Percentiles rank a stretch among this genome's conserved stretches.
Conservation (phyloP, 169 alveolate species). For the Plasmodium gaboni region DNA sequence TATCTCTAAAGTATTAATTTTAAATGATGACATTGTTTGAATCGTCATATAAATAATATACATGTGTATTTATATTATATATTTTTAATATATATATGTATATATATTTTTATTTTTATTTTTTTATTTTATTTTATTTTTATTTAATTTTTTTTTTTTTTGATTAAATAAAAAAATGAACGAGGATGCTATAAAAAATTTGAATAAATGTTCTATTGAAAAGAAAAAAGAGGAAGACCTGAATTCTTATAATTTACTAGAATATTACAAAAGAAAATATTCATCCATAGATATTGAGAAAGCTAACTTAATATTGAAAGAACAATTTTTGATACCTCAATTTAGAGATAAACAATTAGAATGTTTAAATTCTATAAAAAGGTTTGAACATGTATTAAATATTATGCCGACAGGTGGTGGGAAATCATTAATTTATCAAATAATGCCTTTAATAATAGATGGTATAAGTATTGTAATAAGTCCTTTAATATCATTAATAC, state of each 20-base stretch:
- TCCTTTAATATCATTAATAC: slow-evolving; percentile 96
- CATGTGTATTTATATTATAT: too few relatives aligned
- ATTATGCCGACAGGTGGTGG: slow-evolving; percentile 99
- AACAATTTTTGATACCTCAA: slow-evolving; percentile 68
- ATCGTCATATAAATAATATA: too few relatives aligned
- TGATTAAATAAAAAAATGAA: too few relatives aligned
- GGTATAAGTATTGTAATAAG: slow-evolving; percentile 95
- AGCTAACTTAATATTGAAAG: slow-evolving; percentile 28
- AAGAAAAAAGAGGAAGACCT: not conserved
- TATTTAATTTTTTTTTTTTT: too few relatives aligned
- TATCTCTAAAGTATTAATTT: too few relatives aligned
- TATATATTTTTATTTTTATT: too few relatives aligned
- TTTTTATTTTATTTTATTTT: too few relatives aligned
- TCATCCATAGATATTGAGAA: slow-evolving; percentile 34
- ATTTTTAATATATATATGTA: too few relatives aligned
- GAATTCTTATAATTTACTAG: slow-evolving; percentile 6
- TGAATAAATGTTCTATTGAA: not conserved
- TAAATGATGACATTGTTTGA: too few relatives aligned
- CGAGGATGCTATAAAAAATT: too few relatives aligned
- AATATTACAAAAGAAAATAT: slow-evolving; percentile 39
- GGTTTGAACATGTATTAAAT: slow-evolving; percentile 91
- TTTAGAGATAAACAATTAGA: slow-evolving; percentile 93
- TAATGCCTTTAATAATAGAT: slow-evolving; percentile 93
- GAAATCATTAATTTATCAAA: slow-evolving; percentile 95
- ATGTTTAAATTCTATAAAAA: slow-evolving; percentile 92